Base-by-base conservation (phyloP, 2,329 filamentous ascomycete genomes). In the Thermothelomyces thermophilus region DNA sequence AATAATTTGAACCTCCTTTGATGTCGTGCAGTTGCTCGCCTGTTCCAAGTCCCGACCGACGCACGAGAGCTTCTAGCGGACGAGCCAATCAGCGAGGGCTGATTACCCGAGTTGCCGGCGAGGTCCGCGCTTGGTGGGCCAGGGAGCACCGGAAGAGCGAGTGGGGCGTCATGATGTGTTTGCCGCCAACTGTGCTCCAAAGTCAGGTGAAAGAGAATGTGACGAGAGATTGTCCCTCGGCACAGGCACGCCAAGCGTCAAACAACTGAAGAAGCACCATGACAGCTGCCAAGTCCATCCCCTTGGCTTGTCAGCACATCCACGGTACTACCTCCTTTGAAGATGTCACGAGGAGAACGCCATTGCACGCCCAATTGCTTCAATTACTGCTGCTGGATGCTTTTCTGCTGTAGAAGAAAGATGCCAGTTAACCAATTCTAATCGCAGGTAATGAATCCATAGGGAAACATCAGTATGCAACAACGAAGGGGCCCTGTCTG, bases 101-200 rank as follows among this genome's bases (percentile, higher is more conserved):
- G 56, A 63, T 64, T 64, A 64, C 58, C 62, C 61, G 61, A 63
- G 61, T 58, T 62, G 57, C 61, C 61, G 61, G 56, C 48, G 51
- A 52, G 53, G 54, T 50, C 56, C 55, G 57, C 55, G 52, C 54
- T 40, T 14, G 33, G 41, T 17, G 41, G 42, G 34, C 45, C 46
- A 47, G 22, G 31, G 34, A 26, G 22, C 19, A 33, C 31, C 34
- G 19, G 19, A 9, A 35, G 30, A 24, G 13, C 13, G 13, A 17
- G 49, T 46, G 44, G 49, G 49, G 44, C 34, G 24, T 26, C 24
- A 26, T 26, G 5, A 26, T 19, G 30, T 51, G 48, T 51, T 34
- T 44, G 41, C 47, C 31, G 46, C 46, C n/a, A 14, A 11, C 13
- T 14, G 16, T 11, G n/a, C 31, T 13, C 13, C 16, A 11, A 16